phyloP scores from a whole-genome alignment of 352 stramenopile genomes.

The Globisporangium spiculum region DNA sequence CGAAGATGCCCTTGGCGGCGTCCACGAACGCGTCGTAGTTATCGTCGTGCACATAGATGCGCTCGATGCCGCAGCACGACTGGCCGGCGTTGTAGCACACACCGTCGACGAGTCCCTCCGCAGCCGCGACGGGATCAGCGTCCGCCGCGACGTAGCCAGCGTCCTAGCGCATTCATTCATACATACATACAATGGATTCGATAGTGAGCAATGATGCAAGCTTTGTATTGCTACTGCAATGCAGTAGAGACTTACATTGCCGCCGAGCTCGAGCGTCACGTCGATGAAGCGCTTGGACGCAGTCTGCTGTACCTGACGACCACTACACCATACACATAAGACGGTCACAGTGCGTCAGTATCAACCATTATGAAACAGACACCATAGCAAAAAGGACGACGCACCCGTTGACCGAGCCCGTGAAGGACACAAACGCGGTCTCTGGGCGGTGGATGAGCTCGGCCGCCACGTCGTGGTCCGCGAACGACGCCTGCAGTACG shows the following conservation, averaged over 20 bases:
- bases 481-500: conserved; percentile 63
- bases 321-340: conserved; percentile 26
- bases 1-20: conserved; percentile 58
- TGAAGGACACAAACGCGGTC: conserved; percentile 82
- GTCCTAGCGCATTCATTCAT: conserved; percentile 35
- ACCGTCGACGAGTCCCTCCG: conserved; percentile 71
- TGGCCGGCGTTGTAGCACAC: conserved; percentile 85
- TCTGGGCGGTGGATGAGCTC: conserved; percentile 67
- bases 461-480: conserved; percentile 59
- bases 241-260: conserved; percentile 44
- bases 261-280: conserved; percentile 79
- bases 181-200: too few species aligned
- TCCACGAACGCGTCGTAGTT: conserved; percentile 82
- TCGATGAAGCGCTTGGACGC: conserved; percentile 68
- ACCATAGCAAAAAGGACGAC: background rate
- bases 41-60: conserved; percentile 81
- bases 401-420: conserved; percentile 73
- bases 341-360: background rate
- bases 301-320: conserved; percentile 60
- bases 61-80: conserved; percentile 81
- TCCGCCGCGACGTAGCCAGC: conserved; percentile 71
- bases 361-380: conserved; percentile 3
- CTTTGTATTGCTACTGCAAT: too few species aligned
- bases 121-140: conserved; percentile 61
- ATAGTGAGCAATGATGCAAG: background rate